These are phyloP conservation scores for Cryptosporidium canis DNA, from an alignment of 169 alveolate species.

Conservation along the genomic window DNA sequence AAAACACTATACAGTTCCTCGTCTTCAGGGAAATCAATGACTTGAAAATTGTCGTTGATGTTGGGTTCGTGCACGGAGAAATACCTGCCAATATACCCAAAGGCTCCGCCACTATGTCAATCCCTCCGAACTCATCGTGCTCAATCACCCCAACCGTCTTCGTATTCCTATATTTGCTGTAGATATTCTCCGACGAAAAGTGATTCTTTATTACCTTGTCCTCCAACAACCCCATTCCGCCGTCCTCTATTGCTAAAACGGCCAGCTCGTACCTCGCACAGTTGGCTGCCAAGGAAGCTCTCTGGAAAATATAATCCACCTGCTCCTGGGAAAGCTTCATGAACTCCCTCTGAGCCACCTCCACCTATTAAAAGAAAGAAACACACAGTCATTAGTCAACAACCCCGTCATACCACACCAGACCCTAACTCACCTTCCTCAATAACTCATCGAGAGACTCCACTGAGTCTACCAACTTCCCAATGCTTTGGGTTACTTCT, in stretches of 20 bases:
- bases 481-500: slow-evolving; percentile 65
- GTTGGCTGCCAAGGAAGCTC: slow-evolving; percentile 73
- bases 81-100: slow-evolving; percentile 75
- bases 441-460: slow-evolving; percentile 59
- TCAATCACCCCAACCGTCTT: slow-evolving; percentile 76
- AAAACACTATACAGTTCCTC: slow-evolving; percentile 74
- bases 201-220: slow-evolving; percentile 74
- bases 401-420: too few species aligned
- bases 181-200: slow-evolving; percentile 72
- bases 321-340: slow-evolving; percentile 68
- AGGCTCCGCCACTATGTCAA: slow-evolving; percentile 75
- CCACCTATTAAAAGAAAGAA: slow-evolving; percentile 14
- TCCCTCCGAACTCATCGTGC: slow-evolving; percentile 71
- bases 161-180: slow-evolving; percentile 67
- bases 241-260: slow-evolving; percentile 71
- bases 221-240: slow-evolving; percentile 74
- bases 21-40: slow-evolving; percentile 72
- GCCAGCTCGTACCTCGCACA: slow-evolving; percentile 70
- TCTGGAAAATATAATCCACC: slow-evolving; percentile 71
- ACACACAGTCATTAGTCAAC: background rate
- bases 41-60: slow-evolving; percentile 76
- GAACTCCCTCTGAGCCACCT: slow-evolving; percentile 53
- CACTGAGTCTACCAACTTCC: slow-evolving; percentile 60
- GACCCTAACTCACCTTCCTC: slow-evolving; percentile 25
- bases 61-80: slow-evolving; percentile 75